A percentile compares a stretch with the other conserved stretches of the same genome.
phyloP scores from a whole-genome alignment of 2,329 filamentous ascomycete genomes.

The Colletotrichum musae region DNA sequence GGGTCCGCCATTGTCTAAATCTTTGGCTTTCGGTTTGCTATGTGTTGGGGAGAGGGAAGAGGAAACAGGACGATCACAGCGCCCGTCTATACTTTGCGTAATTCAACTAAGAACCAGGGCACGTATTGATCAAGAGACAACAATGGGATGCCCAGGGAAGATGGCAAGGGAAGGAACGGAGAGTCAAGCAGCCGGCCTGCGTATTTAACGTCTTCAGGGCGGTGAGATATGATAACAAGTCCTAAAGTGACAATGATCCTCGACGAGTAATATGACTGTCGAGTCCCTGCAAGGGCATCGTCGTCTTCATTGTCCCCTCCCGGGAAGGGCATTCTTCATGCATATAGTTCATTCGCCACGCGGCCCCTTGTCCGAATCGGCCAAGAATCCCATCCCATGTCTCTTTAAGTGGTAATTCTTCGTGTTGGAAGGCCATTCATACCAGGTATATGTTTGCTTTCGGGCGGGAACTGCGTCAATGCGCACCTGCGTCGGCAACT shows the following conservation, averaged over 20 bases:
- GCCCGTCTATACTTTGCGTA: too few relatives aligned
- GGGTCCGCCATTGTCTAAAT: constrained; percentile 42
- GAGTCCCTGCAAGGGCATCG: too few relatives aligned
- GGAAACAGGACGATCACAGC: background rate
- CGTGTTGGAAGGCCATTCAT: background rate
- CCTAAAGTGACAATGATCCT: background rate
- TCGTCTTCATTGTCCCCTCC: too few relatives aligned
- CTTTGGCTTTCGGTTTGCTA: background rate
- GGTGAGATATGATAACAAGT: background rate
- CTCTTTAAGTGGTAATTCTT: background rate
- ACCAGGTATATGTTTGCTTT: background rate
- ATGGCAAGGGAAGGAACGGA: background rate
- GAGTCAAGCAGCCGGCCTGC: too few relatives aligned
- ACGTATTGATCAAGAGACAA: constrained; percentile 1
- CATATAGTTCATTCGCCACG: background rate
- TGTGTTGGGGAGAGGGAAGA: background rate
- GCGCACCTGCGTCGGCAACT: too few relatives aligned
- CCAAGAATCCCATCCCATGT: background rate
- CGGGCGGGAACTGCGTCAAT: background rate
- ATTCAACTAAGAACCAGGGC: too few relatives aligned
- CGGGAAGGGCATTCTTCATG: background rate
- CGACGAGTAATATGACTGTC: too few relatives aligned
- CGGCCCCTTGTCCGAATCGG: background rate
- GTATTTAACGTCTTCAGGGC: background rate
- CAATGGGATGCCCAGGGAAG: background rate